phyloP scores from a whole-genome alignment of 2,329 filamentous ascomycete species.

The Ophiostoma australiae region DNA sequence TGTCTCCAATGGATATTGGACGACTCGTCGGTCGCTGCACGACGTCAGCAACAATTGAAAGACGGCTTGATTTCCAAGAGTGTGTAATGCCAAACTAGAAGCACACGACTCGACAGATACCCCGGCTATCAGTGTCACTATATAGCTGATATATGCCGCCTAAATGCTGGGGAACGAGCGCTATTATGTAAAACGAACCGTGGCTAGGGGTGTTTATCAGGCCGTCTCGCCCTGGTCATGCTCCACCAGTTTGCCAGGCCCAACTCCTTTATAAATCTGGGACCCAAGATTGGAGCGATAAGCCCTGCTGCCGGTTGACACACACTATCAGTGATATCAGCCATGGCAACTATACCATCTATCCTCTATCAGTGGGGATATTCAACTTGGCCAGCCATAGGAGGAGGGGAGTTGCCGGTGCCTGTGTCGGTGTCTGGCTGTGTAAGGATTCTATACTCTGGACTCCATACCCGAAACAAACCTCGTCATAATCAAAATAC shows the following conservation, averaged over 20 bases:
- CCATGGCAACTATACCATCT: not conserved
- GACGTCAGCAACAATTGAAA: not conserved
- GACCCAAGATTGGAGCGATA: not conserved
- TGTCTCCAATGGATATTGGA: not conserved
- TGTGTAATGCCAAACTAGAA: not conserved
- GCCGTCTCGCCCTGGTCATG: not conserved
- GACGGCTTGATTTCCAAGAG: no score
- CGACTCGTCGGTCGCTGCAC: not conserved
- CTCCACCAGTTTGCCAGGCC: not conserved
- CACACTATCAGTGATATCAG: not conserved
- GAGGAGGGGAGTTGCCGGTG: not conserved
- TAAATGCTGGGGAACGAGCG: not conserved
- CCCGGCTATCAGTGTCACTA: not conserved
- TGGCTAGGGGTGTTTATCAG: not conserved
- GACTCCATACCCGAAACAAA: not conserved
- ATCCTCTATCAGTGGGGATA: not conserved
- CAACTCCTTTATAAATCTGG: not conserved
- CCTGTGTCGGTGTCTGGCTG: not conserved
- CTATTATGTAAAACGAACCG: not conserved
- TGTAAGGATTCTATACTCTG: not conserved
- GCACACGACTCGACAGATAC: constrained; percentile 1
- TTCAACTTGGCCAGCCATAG: not conserved
- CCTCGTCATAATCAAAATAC: not conserved
- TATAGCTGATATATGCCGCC: not conserved
- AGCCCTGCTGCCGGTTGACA: not conserved